phyloP scores from a whole-genome alignment of 495 filamentous ascomycete genomes.

The Trichoderma asperelloides region DNA sequence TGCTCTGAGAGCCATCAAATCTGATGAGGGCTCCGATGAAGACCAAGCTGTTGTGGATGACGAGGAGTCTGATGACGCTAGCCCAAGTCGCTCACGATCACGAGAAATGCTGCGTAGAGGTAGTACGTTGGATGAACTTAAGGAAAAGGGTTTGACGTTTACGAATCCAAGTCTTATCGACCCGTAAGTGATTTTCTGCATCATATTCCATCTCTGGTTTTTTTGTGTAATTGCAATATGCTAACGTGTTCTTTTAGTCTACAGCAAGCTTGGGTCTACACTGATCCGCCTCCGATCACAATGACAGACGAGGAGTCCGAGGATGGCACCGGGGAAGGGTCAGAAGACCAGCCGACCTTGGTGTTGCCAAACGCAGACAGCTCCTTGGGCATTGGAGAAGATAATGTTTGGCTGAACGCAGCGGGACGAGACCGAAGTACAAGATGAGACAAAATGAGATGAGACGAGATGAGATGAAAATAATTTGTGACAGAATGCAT shows the following conservation, averaged over 20 bases:
- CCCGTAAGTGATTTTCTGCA: slow-evolving; percentile 42
- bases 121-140: slow-evolving; percentile 55
- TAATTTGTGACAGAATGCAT: not conserved
- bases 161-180: slow-evolving; percentile 65
- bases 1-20: slow-evolving; percentile 72
- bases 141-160: slow-evolving; percentile 57
- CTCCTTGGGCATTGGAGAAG: slow-evolving; percentile 47
- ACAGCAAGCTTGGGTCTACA: slow-evolving; percentile 45
- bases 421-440: not conserved
- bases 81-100: slow-evolving; percentile 15
- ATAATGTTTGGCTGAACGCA: slow-evolving; percentile 43
- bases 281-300: slow-evolving; percentile 34
- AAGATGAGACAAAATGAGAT: not conserved
- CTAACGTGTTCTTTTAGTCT: slow-evolving; percentile 24
- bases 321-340: slow-evolving; percentile 13
- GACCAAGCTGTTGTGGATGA: slow-evolving; percentile 31
- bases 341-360: slow-evolving; percentile 11
- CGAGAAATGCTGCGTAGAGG: slow-evolving; percentile 26
- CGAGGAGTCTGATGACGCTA: slow-evolving; percentile 22
- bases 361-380: slow-evolving; percentile 24
- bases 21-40: slow-evolving; percentile 29
- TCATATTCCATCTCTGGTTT: not conserved
- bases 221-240: slow-evolving; percentile 1
- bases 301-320: slow-evolving; percentile 14
- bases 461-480: not conserved